These are phyloP conservation scores for Neophaeococcomyces mojaviensis DNA, from an alignment of 2,329 filamentous ascomycete genomes.

Conservation along the genomic window DNA sequence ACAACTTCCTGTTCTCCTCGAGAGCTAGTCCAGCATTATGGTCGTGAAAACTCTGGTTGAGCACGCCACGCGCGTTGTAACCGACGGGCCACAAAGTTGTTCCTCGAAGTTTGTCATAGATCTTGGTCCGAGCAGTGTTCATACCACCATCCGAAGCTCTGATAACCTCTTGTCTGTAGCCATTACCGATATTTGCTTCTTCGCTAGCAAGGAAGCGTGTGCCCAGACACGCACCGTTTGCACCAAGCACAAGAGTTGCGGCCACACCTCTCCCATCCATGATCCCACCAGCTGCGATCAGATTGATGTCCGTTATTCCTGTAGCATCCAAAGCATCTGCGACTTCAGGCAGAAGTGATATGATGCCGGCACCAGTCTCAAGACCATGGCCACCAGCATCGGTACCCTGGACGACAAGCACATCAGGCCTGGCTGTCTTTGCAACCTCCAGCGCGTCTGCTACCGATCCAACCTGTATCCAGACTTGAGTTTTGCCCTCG, in stretches of 20 bases:
- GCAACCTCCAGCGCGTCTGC: slow-evolving; percentile 40
- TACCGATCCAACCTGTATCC: slow-evolving; percentile 47
- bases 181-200: slow-evolving; percentile 43
- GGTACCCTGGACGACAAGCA: slow-evolving; percentile 46
- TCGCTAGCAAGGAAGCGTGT: slow-evolving; percentile 53
- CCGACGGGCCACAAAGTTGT: slow-evolving; percentile 51
- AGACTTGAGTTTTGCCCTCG: slow-evolving; percentile 38
- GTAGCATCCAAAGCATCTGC: slow-evolving; percentile 30
- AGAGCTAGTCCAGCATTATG: slow-evolving; percentile 30
- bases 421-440: slow-evolving; percentile 36
- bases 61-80: slow-evolving; percentile 52
- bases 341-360: slow-evolving; percentile 46
- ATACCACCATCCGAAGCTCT: slow-evolving; percentile 45
- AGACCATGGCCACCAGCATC: slow-evolving; percentile 50
- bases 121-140: slow-evolving; percentile 41
- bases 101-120: slow-evolving; percentile 49
- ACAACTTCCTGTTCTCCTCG: slow-evolving; percentile 35
- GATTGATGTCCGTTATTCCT: slow-evolving; percentile 3
- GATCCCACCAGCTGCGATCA: slow-evolving; percentile 45
- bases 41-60: slow-evolving; percentile 48
- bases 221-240: slow-evolving; percentile 52
- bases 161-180: slow-evolving; percentile 46
- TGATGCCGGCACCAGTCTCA: slow-evolving; percentile 37
- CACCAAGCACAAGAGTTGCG: slow-evolving; percentile 45
- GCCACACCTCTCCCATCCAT: slow-evolving; percentile 45